Conservation (phyloP, 2,329 filamentous ascomycete species). For the Scedosporium aurantiacum region DNA sequence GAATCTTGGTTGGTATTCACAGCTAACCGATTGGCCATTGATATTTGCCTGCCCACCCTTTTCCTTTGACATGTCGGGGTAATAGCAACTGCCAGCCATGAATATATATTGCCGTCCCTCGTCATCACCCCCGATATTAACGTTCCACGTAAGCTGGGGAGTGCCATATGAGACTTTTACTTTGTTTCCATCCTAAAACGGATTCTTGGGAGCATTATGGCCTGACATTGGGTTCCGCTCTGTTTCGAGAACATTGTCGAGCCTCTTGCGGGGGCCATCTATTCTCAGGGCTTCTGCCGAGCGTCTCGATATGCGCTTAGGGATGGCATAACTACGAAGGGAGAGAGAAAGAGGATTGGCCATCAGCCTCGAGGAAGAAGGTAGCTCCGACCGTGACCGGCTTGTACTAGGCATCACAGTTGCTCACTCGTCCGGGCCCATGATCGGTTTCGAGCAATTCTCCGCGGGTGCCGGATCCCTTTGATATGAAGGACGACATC, state of each 20-base stretch:
- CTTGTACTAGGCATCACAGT: too few species aligned
- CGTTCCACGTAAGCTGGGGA: background rate
- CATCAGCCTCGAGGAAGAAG: too few species aligned
- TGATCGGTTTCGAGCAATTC: too few species aligned
- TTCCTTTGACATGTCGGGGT: background rate
- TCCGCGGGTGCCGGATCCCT: too few species aligned
- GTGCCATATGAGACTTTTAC: background rate
- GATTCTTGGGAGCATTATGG: background rate
- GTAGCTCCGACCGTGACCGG: too few species aligned
- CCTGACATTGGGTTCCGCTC: background rate
- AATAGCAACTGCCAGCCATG: background rate
- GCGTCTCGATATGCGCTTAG: background rate
- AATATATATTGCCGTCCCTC: background rate
- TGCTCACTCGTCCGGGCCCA: too few species aligned
- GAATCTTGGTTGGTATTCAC: background rate
- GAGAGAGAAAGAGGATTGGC: background rate
- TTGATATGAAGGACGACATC: too few species aligned
- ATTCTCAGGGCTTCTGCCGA: background rate
- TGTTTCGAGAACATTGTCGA: conserved; percentile 2
- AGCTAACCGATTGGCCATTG: background rate
- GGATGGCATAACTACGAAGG: background rate
- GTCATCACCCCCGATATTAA: background rate
- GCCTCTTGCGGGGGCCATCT: background rate
- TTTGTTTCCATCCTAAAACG: background rate
- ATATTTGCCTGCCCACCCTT: background rate